Evolutionary conservation across 768 basidiomycete genomes (phyloP).

Genomic region (Phanerochaete carnosa): DNA sequence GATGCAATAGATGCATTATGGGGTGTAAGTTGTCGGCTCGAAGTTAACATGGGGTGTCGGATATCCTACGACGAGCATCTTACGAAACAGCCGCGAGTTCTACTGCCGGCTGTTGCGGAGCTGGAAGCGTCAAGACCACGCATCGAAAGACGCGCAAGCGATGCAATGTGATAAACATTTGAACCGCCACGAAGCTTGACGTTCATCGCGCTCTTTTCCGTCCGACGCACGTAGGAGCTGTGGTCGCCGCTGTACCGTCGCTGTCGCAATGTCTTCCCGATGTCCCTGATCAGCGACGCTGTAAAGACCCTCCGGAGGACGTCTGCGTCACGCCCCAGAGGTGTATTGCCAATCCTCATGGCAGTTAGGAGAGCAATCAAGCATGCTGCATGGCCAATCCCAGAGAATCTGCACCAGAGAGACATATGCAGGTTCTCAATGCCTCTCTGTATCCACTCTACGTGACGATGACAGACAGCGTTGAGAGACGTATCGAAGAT

Average conservation of each 20-base stretch:
- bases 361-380: neutral
- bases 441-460: neutral
- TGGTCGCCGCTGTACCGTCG: constrained; percentile 4
- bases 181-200: no score
- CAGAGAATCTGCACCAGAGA: neutral
- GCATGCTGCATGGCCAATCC: neutral
- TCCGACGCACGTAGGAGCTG: neutral
- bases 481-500: neutral
- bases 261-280: neutral
- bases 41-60: neutral
- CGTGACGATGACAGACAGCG: neutral
- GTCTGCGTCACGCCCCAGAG: neutral
- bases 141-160: neutral
- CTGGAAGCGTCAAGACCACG: no score
- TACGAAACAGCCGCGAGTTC: no score
- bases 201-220: neutral
- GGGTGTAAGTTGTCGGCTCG: neutral
- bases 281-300: constrained; percentile 1
- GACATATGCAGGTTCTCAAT: neutral
- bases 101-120: no score
- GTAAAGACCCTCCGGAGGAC: neutral
- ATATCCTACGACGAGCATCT: neutral
- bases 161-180: neutral
- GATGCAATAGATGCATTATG: neutral
- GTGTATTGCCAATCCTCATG: neutral